phyloP scores from a whole-genome alignment of 2,329 filamentous ascomycete species.

The Aureobasidium subglaciale region DNA sequence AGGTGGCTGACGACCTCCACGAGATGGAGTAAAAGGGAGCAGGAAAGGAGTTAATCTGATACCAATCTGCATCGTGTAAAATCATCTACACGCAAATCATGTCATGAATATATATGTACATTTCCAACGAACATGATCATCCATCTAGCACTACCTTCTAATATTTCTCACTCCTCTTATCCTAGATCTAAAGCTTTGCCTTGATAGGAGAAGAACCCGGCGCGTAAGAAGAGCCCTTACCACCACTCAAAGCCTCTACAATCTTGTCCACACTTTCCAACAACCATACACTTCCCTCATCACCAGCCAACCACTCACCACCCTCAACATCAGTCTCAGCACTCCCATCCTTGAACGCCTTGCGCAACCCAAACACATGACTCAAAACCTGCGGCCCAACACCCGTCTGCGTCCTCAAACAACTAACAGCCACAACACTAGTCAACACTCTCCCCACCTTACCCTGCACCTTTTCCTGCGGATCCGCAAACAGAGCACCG shows the following conservation, averaged over 20 bases:
- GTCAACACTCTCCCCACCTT: conserved; percentile 65
- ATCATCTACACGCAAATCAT: too few relatives aligned
- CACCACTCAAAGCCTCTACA: conserved; percentile 43
- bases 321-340: conserved; percentile 49
- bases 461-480: conserved; percentile 36
- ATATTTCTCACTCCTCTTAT: too few relatives aligned
- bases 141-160: too few relatives aligned
- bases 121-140: too few relatives aligned
- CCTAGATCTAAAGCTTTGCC: conserved; percentile 35
- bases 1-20: conserved; percentile 52
- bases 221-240: conserved; percentile 49
- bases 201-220: conserved; percentile 42
- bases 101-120: too few relatives aligned
- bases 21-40: conserved; percentile 36
- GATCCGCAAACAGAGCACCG: conserved; percentile 64
- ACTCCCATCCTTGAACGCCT: conserved; percentile 63
- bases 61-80: neutral
- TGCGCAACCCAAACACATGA: conserved; percentile 73
- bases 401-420: conserved; percentile 69
- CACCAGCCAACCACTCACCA: conserved; percentile 55
- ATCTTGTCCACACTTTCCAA: conserved; percentile 55
- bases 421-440: conserved; percentile 65
- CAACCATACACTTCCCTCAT: conserved; percentile 60
- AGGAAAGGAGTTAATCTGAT: neutral
- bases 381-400: conserved; percentile 76